These are phyloP conservation scores for Saitozyma sp. DNA, from an alignment of 768 basidiomycete genomes.

Conservation along the genomic window DNA sequence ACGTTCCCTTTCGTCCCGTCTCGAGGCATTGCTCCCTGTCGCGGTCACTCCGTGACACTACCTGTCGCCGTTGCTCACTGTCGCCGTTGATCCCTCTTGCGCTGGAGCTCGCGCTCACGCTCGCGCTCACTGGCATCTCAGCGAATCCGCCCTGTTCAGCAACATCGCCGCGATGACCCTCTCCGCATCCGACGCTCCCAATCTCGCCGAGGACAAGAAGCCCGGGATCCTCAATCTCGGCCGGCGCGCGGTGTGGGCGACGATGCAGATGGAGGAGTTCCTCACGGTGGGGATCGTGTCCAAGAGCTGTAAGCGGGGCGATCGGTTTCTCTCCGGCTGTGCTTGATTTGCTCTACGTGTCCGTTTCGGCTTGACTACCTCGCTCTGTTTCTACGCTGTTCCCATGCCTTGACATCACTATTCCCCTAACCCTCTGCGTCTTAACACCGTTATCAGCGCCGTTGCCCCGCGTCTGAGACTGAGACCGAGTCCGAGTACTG, in stretches of 20 bases:
- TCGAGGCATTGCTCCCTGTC: no score
- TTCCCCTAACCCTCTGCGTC: no score
- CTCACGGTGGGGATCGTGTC: slow-evolving; percentile 7
- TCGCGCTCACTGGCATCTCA: background rate
- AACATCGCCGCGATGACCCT: slow-evolving; percentile 20
- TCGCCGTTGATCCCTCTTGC: background rate
- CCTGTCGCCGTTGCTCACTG: background rate
- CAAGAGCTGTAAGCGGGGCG: slow-evolving; percentile 10
- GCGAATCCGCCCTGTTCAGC: slow-evolving; percentile 13
- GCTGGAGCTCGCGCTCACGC: background rate
- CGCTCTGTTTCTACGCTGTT: no score
- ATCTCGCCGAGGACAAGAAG: slow-evolving; percentile 1
- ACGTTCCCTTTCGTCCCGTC: no score
- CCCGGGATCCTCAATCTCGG: slow-evolving; percentile 8
- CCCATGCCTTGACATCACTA: no score
- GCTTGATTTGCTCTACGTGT: no score
- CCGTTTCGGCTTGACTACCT: no score
- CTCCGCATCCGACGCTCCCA: slow-evolving; percentile 1
- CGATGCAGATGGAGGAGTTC: slow-evolving; percentile 2
- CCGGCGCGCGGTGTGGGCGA: slow-evolving; percentile 4
- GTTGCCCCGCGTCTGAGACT: no score
- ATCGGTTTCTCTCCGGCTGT: no score
- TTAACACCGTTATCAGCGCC: no score
- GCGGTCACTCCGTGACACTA: background rate
- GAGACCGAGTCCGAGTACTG: no score